Percentiles rank a stretch among this genome's conserved stretches.
Evolutionary conservation across 805 yeast species (phyloP).

Genomic region (Zygosaccharomyces bailii): DNA sequence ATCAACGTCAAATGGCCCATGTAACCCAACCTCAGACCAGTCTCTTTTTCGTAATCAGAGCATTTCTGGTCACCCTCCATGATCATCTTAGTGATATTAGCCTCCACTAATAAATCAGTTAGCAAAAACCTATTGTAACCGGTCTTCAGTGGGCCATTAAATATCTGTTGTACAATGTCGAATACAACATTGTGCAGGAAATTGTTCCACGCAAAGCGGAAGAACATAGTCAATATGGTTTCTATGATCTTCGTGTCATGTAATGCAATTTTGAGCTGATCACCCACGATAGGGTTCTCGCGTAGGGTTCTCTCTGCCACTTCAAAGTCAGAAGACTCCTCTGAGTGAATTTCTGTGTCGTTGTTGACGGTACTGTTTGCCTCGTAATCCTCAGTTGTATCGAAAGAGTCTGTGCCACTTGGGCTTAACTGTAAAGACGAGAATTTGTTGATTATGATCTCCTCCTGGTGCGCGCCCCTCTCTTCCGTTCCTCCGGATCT

Average conservation of each 20-base stretch:
- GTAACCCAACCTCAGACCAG: conserved; percentile 78
- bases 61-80: conserved; percentile 63
- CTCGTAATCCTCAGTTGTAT: conserved; percentile 9
- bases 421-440: conserved; percentile 7
- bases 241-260: conserved; percentile 59
- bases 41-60: conserved; percentile 54
- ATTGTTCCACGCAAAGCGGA: conserved; percentile 76
- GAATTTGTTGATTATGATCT: conserved; percentile 8
- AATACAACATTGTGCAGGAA: conserved; percentile 83
- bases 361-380: conserved; percentile 9
- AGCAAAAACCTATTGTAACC: conserved; percentile 68
- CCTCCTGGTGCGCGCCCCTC: too few relatives aligned
- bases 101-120: conserved; percentile 58
- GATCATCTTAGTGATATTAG: conserved; percentile 57
- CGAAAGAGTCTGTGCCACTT: conserved; percentile 4
- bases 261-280: conserved; percentile 62
- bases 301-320: conserved; percentile 42
- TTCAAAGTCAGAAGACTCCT: conserved; percentile 32
- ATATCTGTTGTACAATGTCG: conserved; percentile 76
- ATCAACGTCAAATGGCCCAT: conserved; percentile 94
- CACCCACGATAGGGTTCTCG: conserved; percentile 62
- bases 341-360: conserved; percentile 19
- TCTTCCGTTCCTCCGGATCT: neutral
- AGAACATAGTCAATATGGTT: conserved; percentile 63
- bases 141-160: conserved; percentile 67